Evolutionary conservation across 805 yeast species (phyloP), one percentile per base, ranked within the genome.

Genomic region (Sugiyamaella mastotermitis): DNA sequence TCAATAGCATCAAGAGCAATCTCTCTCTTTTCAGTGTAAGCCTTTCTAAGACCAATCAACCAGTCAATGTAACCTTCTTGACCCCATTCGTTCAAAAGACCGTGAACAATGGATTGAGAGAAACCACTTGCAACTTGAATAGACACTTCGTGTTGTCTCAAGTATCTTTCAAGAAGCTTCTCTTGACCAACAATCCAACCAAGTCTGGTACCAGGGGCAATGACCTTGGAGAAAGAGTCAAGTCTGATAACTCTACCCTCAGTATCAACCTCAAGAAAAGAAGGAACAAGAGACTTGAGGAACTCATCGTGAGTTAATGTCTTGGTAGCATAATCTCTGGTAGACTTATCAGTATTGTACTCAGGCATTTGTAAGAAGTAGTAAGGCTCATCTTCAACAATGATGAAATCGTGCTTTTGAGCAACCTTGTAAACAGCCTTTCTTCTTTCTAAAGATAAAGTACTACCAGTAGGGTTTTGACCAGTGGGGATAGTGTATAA

Each of bases 391-490:
- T 90, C 98, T 67, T 90, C 98, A 37, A 90, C 61, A 50, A 90
- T 80, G 40, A 90, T 54, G 57, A 90, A 71, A 64, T 92, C 96
- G 61, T 87, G 83, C 66, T 85, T 80, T 57, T 76, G 79, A 24
- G 94, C 90, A 46, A 90, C 57, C 45, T 74, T 71, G 64, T 87
- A 88, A 49, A 92, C 73, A 40, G 71, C 75, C 45, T 64, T 59
- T 66, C 96, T 83, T 67, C 97, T 78, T 54, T 84, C 88, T 19
- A 55, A 64, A 24, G 81, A 68, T 53, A 92, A 68, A 17, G 86
- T 83, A 3, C 94, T 79, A 26, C 98, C 98, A 14, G 97, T 88
- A 47, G 98, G 98, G 72, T 90, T 90, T 68, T 92, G 97, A 46
- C 98, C 98, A 6, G 97, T 92, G 49, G 92, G 81, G 52, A 90